A percentile compares a stretch with the other conserved stretches of the same genome.
Conservation (phyloP, 768 basidiomycete genomes). For the Wakefieldia striispora region DNA sequence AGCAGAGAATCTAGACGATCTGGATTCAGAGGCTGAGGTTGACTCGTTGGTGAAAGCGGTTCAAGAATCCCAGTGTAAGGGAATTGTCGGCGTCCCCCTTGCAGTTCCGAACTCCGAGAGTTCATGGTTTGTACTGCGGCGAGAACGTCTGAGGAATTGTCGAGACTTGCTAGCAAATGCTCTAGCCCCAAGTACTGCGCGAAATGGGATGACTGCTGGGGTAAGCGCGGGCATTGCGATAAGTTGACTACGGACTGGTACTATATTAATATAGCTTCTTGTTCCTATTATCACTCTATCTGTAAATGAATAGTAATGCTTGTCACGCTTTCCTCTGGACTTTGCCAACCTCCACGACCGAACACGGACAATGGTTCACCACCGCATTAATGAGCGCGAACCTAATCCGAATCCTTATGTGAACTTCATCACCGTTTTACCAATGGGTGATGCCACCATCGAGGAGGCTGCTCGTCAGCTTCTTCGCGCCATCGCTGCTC, state of each 20-base stretch:
- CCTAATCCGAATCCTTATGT: conserved; percentile 72
- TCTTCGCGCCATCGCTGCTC: conserved; percentile 76
- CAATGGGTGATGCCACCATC: conserved; percentile 37
- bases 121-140: conserved; percentile 78
- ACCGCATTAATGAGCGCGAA: conserved; percentile 66
- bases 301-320: not conserved
- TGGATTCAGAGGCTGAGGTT: conserved; percentile 85
- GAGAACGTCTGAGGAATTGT: conserved; percentile 60
- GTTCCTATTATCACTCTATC: too few relatives aligned
- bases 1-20: conserved; percentile 69
- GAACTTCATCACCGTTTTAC: conserved; percentile 71
- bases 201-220: conserved; percentile 23
- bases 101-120: conserved; percentile 73
- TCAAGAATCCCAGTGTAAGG: conserved; percentile 51
- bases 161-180: conserved; percentile 58
- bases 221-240: conserved; percentile 19
- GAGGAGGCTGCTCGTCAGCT: conserved; percentile 69
- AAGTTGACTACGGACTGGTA: conserved; percentile 5
- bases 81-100: conserved; percentile 60
- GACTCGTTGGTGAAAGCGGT: conserved; percentile 70
- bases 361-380: conserved; percentile 54
- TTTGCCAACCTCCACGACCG: not conserved
- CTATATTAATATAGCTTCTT: too few relatives aligned
- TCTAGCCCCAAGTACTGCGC: conserved; percentile 29
- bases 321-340: not conserved